phyloP scores from a whole-genome alignment of 2,329 filamentous ascomycete species.

The Penicillium vulpinum region DNA sequence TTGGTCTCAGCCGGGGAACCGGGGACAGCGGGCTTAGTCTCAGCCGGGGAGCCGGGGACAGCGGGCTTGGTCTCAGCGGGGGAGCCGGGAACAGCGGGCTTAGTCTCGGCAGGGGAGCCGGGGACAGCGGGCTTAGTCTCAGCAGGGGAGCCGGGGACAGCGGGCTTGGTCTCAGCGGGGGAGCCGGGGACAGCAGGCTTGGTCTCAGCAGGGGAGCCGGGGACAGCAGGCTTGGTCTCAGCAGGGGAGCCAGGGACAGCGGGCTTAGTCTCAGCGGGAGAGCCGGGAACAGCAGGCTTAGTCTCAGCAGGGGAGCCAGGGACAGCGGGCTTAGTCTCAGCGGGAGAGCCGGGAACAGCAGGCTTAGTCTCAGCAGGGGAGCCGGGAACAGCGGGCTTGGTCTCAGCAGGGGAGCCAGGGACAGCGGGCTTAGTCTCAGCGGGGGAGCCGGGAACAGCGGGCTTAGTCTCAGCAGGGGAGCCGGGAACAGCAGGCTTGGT shows the following conservation, averaged over 20 bases:
- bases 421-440: slow-evolving; percentile 11
- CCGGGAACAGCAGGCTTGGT: slow-evolving; percentile 1
- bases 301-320: neutral
- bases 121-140: slow-evolving; percentile 1
- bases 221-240: slow-evolving; percentile 1
- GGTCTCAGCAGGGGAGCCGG: neutral
- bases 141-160: slow-evolving; percentile 1
- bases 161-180: slow-evolving; percentile 1
- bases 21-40: slow-evolving; percentile 4
- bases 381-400: neutral
- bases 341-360: slow-evolving; percentile 8
- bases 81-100: neutral
- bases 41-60: slow-evolving; percentile 5
- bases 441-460: neutral
- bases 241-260: neutral
- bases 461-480: neutral
- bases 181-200: neutral
- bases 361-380: neutral
- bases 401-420: neutral
- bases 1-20: neutral
- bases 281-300: neutral
- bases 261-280: neutral
- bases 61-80: neutral
- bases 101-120: neutral
- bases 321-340: neutral